These are phyloP conservation scores for Trichoderma reesei DNA, from an alignment of 495 filamentous ascomycete genomes.

Conservation along the genomic window DNA sequence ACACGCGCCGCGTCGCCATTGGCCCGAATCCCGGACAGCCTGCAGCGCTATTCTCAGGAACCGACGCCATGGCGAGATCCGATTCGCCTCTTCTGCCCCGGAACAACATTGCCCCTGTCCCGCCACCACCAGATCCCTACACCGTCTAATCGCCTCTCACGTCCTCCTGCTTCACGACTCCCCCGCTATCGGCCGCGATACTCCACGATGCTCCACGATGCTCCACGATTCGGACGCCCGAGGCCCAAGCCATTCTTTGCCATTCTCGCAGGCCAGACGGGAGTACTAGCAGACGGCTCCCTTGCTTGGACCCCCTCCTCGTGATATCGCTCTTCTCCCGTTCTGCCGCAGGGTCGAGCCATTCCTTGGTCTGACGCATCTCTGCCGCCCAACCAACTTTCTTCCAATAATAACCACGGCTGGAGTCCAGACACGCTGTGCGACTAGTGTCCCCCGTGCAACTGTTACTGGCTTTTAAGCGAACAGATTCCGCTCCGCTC, in stretches of 20 bases:
- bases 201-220: slow-evolving; percentile 9
- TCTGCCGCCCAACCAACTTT: neutral
- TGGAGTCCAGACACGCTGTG: neutral
- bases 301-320: neutral
- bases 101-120: neutral
- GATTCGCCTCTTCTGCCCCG: neutral
- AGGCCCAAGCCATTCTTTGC: neutral
- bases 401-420: neutral
- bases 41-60: neutral
- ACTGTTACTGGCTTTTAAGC: too few relatives aligned
- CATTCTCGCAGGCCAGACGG: neutral
- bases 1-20: neutral
- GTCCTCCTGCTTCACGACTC: neutral
- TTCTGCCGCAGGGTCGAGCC: neutral
- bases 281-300: neutral
- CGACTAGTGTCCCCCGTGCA: neutral
- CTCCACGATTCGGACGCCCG: slow-evolving; percentile 2
- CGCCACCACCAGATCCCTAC: neutral
- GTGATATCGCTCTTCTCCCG: neutral
- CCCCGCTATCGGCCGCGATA: slow-evolving; percentile 3
- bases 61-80: neutral
- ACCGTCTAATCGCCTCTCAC: neutral
- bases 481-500: neutral
- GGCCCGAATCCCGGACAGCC: neutral
- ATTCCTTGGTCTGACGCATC: neutral